A percentile compares a stretch with the other conserved stretches of the same genome.
These are phyloP conservation scores for Rubia peregrina DNA, from an alignment of 305 asterid genomes.

Conservation along the genomic window DNA sequence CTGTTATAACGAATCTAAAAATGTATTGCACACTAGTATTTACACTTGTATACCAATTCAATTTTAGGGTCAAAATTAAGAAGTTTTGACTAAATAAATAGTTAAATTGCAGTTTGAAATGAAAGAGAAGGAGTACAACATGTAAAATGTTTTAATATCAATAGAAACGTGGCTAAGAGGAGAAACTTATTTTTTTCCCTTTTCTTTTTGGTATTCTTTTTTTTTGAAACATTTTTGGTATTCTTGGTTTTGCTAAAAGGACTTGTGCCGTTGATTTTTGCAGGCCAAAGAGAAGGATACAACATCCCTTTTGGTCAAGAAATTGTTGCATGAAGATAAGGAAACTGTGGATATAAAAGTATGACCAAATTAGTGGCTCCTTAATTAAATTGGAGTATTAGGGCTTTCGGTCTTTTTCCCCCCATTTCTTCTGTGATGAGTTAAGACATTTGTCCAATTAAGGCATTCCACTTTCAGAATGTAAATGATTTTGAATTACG, in stretches of 20 bases:
- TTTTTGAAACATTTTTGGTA: neutral
- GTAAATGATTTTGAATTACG: slow-evolving; percentile 22
- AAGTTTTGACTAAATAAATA: too few species aligned
- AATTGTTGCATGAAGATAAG: slow-evolving; percentile 34
- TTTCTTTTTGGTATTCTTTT: neutral
- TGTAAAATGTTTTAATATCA: too few species aligned
- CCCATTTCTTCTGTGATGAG: neutral
- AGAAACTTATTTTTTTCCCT: too few species aligned
- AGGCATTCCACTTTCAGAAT: slow-evolving; percentile 14
- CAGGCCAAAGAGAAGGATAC: slow-evolving; percentile 49
- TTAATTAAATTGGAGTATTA: slow-evolving; percentile 23
- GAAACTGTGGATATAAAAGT: slow-evolving; percentile 28
- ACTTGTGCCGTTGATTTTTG: neutral
- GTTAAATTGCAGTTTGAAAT: too few species aligned
- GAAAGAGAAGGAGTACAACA: too few species aligned
- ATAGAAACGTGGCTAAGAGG: neutral
- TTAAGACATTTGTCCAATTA: slow-evolving; percentile 11
- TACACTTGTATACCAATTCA: too few species aligned
- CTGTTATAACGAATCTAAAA: too few species aligned
- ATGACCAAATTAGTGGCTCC: slow-evolving; percentile 24
- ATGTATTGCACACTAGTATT: too few species aligned
- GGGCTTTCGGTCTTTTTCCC: slow-evolving; percentile 14
- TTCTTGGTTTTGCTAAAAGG: neutral
- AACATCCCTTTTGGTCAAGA: slow-evolving; percentile 34
- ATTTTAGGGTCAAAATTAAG: too few species aligned